These are phyloP conservation scores for Tuber magnatum DNA, from an alignment of 495 filamentous ascomycete genomes.

Conservation along the genomic window DNA sequence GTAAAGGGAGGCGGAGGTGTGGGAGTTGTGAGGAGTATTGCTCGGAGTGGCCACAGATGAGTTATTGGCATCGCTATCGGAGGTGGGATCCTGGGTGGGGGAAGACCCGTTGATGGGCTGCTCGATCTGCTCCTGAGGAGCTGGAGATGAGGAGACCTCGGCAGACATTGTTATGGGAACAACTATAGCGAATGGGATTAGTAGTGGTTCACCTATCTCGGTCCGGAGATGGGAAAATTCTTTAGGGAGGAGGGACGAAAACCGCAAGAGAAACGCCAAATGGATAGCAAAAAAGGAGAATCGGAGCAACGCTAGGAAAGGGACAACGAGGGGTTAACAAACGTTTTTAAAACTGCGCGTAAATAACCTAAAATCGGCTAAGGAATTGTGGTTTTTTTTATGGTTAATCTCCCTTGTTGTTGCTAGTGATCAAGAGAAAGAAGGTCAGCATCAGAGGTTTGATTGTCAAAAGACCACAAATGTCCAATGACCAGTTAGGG, in stretches of 20 bases:
- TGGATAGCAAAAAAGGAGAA: constrained; percentile 10
- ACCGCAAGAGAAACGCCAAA: constrained; percentile 16
- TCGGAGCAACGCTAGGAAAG: neutral
- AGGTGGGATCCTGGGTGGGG: constrained; percentile 47
- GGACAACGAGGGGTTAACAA: constrained; percentile 12
- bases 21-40: constrained; percentile 63
- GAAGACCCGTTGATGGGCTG: constrained; percentile 47
- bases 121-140: constrained; percentile 61
- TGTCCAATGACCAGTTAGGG: neutral
- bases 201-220: neutral
- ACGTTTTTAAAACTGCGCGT: constrained; percentile 19
- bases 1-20: constrained; percentile 93
- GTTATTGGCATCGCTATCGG: constrained; percentile 55
- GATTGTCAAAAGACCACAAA: constrained; percentile 1
- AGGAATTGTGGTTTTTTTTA: constrained; percentile 19
- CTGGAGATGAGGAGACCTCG: constrained; percentile 52
- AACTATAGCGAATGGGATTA: constrained; percentile 8
- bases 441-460: constrained; percentile 14
- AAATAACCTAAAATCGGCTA: constrained; percentile 18
- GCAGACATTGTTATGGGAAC: constrained; percentile 53
- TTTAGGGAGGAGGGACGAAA: constrained; percentile 11
- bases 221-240: constrained; percentile 22
- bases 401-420: constrained; percentile 12
- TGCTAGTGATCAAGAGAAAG: constrained; percentile 19
- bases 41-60: constrained; percentile 58